These are phyloP conservation scores for Echites panduratus DNA, from an alignment of 257 asterid species.

Conservation along the genomic window DNA sequence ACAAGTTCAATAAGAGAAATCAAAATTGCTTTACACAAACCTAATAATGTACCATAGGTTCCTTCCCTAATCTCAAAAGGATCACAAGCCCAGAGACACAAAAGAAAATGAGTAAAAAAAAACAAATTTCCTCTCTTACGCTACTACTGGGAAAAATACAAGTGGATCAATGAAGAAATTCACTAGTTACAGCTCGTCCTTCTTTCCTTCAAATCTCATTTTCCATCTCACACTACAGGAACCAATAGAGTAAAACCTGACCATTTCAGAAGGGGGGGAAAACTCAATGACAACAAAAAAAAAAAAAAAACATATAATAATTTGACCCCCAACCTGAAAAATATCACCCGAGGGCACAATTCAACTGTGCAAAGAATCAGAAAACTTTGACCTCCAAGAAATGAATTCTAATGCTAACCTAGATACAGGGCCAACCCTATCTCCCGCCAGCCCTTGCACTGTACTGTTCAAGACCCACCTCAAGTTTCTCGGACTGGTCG, in stretches of 20 bases:
- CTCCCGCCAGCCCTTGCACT: conserved; percentile 53
- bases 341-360: conserved; percentile 34
- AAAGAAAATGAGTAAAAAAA: not conserved
- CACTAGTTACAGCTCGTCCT: conserved; percentile 26
- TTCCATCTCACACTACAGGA: conserved; percentile 29
- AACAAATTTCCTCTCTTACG: not conserved
- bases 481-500: conserved; percentile 19
- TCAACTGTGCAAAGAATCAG: conserved; percentile 52
- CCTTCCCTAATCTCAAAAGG: not conserved
- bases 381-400: conserved; percentile 34
- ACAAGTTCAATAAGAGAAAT: not conserved
- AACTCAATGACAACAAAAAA: conserved; percentile 9
- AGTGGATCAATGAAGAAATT: conserved; percentile 24
- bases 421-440: conserved; percentile 21
- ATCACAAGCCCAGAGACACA: not conserved
- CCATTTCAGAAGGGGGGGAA: conserved; percentile 7
- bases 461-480: conserved; percentile 19
- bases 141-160: conserved; percentile 24
- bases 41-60: not conserved
- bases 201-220: conserved; percentile 12
- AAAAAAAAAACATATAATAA: conserved; percentile 8
- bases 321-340: conserved; percentile 11
- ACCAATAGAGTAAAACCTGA: conserved; percentile 32
- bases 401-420: conserved; percentile 23
- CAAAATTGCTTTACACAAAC: conserved; percentile 8